Base-by-base conservation (phyloP, 441 rosid species). In the Kokia cookei region DNA sequence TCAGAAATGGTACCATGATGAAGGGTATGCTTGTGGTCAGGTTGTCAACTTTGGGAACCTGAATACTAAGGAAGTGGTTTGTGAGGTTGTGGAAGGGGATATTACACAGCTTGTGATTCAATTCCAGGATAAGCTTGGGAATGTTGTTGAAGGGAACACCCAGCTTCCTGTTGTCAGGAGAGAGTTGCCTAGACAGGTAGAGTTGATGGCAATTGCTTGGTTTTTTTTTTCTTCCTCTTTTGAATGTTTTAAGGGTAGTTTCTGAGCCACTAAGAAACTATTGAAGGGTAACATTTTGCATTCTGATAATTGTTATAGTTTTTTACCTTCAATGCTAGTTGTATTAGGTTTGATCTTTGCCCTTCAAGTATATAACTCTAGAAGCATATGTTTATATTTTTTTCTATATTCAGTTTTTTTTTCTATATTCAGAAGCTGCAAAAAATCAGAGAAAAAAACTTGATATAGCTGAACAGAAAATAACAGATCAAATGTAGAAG, bases 11-110 rank as follows among this genome's bases (percentile, higher is more conserved):
- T 96, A 93, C 71, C 92, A 91, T 26, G 98, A 93, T 58, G 94
- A 93, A 77, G 97, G 99, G 55, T 96, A 89, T 77, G 97, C 97
- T 3, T 96, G 98, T 76, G 99, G 98, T 2, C 97, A 96, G 75
- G 99, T 96, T 54, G 99, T 96, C 63, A 96, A 96, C 80, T 96
- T 93, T 45, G 99, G 99, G 96, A 94, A 77, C 75, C 82, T 96
- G 92, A 92, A 96, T 73, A 96, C 99, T 0, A 86, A 82, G 66
- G 97, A 94, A 76, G 90, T 94, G 42, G 97, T 92, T 42, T 87
- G 93, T 76, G 97, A 94, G 84, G 98, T 95, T 77, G 97, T 93
- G 89, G 99, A 95, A 88, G 99, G 98, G 73, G 99, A 95, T 73
- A 83, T 95, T 22, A 93, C 99, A 5, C 97, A 91, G 88, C 57